Base-by-base conservation (phyloP, 2,329 filamentous ascomycete species). In the Ceratocystis albifundus region DNA sequence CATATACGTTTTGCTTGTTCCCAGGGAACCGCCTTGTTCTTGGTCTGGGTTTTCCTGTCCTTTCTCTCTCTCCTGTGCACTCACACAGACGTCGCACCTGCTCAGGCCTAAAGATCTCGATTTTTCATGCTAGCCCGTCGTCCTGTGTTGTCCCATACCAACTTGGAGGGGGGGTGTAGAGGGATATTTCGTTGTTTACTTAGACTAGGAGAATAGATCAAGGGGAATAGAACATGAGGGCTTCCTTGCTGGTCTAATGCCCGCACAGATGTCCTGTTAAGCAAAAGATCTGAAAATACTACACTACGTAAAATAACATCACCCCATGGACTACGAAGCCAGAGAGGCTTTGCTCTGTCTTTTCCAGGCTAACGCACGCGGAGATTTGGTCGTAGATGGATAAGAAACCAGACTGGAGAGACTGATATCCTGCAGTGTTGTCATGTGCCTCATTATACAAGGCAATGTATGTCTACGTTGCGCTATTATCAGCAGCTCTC, bases 261-360 rank as follows among this genome's bases (percentile, higher is more conserved):
- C 36, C 53, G 53, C 53, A 57, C 53, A 57, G 53, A 57, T 57
- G 22, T 41, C 36, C 36, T 41, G 36, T 57, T 57, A 12, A 32
- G 12, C 53, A 57, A 57, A 57, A 57, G 53, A 57, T 57, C 53
- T 57, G 53, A 57, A 57, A 57, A 57, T 57, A n/a, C 22, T 57
- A 57, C 53, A 32, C 28, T 10, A 57, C 15, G n/a, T 12, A 1
- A 30, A 57, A 30, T 17, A 30, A 28, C 5, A 57, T 50, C 48
- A 50, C 48, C 48, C 48, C 20, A 10, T 50, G n/a, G n/a, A 12
- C 17, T 20, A 20, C 1, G 7, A 50, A 5, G 22, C 48, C 46
- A 48, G n/a, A n/a, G 17, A 7, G 48, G n/a, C 48, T 20, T 20
- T 50, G 48, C 36, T 41, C 36, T 15, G 36, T 12, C 36, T 15